Evolutionary conservation across 306 rosid species (phyloP).

Genomic region (Bauhinia variegata): DNA sequence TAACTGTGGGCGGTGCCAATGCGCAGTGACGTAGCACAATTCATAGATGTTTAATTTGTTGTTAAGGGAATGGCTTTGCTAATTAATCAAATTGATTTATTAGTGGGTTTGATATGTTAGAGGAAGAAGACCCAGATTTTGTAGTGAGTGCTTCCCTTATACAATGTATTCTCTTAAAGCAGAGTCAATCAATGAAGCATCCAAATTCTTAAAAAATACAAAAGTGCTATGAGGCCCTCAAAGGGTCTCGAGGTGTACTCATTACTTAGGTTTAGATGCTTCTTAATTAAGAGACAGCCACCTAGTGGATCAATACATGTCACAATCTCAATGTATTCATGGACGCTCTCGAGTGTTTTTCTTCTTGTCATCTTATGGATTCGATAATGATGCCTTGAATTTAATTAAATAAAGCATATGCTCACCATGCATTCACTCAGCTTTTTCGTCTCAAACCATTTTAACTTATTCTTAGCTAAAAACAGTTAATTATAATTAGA

Average conservation of each 20-base stretch:
- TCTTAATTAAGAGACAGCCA: not conserved
- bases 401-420: not conserved
- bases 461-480: too few relatives aligned
- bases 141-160: not conserved
- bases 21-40: conserved; percentile 31
- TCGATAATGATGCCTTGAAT: conserved; percentile 37
- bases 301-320: conserved; percentile 29
- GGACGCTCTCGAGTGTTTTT: conserved; percentile 40
- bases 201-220: conserved; percentile 40
- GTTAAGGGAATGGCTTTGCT: not conserved
- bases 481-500: too few relatives aligned
- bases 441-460: too few relatives aligned
- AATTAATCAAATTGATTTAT: not conserved
- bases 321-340: conserved; percentile 13
- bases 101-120: not conserved
- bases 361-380: conserved; percentile 37
- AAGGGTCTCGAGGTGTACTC: not conserved
- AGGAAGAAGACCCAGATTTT: not conserved
- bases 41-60: conserved; percentile 5
- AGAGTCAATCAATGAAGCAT: not conserved
- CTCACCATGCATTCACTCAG: too few relatives aligned
- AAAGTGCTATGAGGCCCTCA: not conserved
- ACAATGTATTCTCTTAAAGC: not conserved
- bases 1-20: conserved; percentile 42
- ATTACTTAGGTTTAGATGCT: conserved; percentile 6